A percentile compares a stretch with the other conserved stretches of the same genome.
These are phyloP conservation scores for Grifola frondosa DNA, from an alignment of 1,284 basidiomycete genomes.

Conservation along the genomic window DNA sequence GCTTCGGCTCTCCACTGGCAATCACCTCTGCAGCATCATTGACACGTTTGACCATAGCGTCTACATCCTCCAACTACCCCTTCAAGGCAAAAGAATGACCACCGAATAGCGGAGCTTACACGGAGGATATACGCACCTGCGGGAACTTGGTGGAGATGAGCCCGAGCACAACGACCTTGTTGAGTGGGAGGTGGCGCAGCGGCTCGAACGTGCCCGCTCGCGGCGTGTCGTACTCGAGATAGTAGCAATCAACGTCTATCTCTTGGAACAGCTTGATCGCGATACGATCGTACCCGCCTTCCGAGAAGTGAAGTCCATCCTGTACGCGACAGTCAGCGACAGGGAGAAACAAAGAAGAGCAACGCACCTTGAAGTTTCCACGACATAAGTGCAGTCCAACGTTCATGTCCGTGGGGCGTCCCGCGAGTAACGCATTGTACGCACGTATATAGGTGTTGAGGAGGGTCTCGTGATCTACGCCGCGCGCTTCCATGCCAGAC, in stretches of 20 bases:
- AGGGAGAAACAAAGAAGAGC: too few relatives aligned
- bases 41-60: slow-evolving; percentile 59
- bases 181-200: slow-evolving; percentile 60
- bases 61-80: slow-evolving; percentile 66
- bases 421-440: slow-evolving; percentile 65
- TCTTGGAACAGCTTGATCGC: slow-evolving; percentile 72
- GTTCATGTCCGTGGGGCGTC: slow-evolving; percentile 62
- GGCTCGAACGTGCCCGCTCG: slow-evolving; percentile 73
- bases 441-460: slow-evolving; percentile 69
- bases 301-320: slow-evolving; percentile 67
- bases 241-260: slow-evolving; percentile 76
- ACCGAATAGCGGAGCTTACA: too few relatives aligned
- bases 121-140: too few relatives aligned
- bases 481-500: slow-evolving; percentile 58
- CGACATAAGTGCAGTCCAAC: slow-evolving; percentile 77
- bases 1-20: slow-evolving; percentile 49
- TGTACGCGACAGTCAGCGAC: slow-evolving; percentile 13
- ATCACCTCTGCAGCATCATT: slow-evolving; percentile 63
- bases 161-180: slow-evolving; percentile 73
- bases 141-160: slow-evolving; percentile 74
- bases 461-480: slow-evolving; percentile 62
- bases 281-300: slow-evolving; percentile 76
- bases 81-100: too few relatives aligned
- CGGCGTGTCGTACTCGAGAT: slow-evolving; percentile 78
- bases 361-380: slow-evolving; percentile 68